These are phyloP conservation scores for Gleditsia sinensis DNA, from an alignment of 306 rosid species.

Conservation along the genomic window DNA sequence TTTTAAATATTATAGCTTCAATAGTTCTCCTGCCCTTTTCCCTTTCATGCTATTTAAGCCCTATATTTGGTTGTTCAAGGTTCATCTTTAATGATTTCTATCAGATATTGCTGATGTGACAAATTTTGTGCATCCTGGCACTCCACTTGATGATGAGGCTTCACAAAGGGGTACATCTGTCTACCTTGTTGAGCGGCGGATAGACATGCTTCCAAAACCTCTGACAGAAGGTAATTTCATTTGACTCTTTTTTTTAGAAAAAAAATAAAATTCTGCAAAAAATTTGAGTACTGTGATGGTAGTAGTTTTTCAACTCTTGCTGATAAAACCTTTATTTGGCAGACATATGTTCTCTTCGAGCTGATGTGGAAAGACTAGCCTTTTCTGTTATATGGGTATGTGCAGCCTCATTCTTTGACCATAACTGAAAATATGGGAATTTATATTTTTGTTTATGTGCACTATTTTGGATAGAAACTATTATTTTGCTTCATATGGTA, in stretches of 20 bases:
- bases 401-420: constrained; percentile 24
- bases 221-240: constrained; percentile 79
- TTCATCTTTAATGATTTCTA: constrained; percentile 56
- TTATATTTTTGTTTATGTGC: constrained; percentile 8
- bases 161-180: constrained; percentile 96
- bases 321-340: constrained; percentile 44
- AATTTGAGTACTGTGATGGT: neutral
- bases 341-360: constrained; percentile 97
- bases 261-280: neutral
- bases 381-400: constrained; percentile 97
- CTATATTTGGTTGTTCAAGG: neutral
- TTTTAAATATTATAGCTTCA: neutral
- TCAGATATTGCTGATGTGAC: constrained; percentile 98
- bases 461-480: neutral
- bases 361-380: constrained; percentile 97
- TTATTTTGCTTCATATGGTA: neutral
- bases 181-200: constrained; percentile 94
- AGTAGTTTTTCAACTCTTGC: neutral
- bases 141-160: constrained; percentile 94
- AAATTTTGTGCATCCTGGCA: constrained; percentile 85
- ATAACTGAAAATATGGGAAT: constrained; percentile 1
- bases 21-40: constrained; percentile 22
- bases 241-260: constrained; percentile 4
- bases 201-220: constrained; percentile 99
- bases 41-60: constrained; percentile 23